These are phyloP conservation scores for Aspergillus sp. DNA, from an alignment of 2,329 filamentous ascomycete genomes.

Conservation along the genomic window DNA sequence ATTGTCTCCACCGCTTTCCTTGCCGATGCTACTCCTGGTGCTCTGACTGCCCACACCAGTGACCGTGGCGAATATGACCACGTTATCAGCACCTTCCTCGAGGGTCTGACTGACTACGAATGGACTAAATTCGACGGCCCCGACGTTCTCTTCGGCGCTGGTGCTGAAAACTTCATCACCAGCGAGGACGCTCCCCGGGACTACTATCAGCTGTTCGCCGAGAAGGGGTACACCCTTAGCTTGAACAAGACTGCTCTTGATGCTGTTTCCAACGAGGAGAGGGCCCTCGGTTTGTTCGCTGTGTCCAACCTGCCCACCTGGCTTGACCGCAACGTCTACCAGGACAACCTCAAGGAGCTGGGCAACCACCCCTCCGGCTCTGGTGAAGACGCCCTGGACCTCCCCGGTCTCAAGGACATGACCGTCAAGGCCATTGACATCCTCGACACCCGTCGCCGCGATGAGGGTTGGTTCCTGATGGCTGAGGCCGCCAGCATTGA, in stretches of 20 bases:
- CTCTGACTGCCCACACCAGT: slow-evolving; percentile 73
- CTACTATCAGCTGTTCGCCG: slow-evolving; percentile 72
- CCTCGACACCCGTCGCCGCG: slow-evolving; percentile 66
- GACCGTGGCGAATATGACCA: slow-evolving; percentile 70
- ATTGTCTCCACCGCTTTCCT: slow-evolving; percentile 78
- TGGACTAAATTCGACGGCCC: slow-evolving; percentile 77
- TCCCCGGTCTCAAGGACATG: slow-evolving; percentile 87
- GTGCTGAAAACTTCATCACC: slow-evolving; percentile 78
- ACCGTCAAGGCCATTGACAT: slow-evolving; percentile 84
- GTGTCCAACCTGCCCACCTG: slow-evolving; percentile 77
- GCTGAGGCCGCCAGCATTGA: slow-evolving; percentile 83
- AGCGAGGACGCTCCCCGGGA: slow-evolving; percentile 59
- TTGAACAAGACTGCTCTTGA: slow-evolving; percentile 75
- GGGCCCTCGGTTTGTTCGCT: slow-evolving; percentile 78
- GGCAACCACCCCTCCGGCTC: slow-evolving; percentile 72
- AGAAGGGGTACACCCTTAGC: slow-evolving; percentile 72
- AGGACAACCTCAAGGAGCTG: slow-evolving; percentile 67
- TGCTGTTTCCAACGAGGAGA: slow-evolving; percentile 60
- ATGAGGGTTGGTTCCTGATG: slow-evolving; percentile 86
- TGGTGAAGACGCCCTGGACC: slow-evolving; percentile 67
- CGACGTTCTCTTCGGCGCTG: slow-evolving; percentile 81
- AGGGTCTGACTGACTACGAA: slow-evolving; percentile 77
- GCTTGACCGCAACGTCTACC: slow-evolving; percentile 84
- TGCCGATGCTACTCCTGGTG: slow-evolving; percentile 80
- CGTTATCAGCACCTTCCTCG: slow-evolving; percentile 75